Percentiles rank a stretch among this genome's conserved stretches.
phyloP scores from a whole-genome alignment of 192 early-diverging fungal genomes.

The Powellomyces hirtus region DNA sequence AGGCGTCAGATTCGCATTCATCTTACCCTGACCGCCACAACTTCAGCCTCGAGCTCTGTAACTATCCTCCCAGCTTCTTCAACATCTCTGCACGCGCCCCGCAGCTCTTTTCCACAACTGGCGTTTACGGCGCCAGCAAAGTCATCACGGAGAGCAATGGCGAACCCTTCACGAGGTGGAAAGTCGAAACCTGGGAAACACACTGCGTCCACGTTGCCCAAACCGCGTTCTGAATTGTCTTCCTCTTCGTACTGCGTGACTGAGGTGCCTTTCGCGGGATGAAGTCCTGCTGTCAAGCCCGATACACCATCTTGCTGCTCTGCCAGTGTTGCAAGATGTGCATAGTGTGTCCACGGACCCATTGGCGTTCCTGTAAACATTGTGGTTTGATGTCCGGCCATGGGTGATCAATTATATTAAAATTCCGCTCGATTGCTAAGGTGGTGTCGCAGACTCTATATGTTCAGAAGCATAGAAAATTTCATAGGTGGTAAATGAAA shows the following conservation, averaged over 20 bases:
- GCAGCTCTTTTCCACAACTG: not conserved
- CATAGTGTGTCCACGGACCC: not conserved
- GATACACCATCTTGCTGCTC: not conserved
- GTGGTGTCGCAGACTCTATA: no score
- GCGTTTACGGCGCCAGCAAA: not conserved
- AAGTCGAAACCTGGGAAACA: conserved; percentile 1
- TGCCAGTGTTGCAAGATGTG: not conserved
- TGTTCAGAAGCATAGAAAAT: no score
- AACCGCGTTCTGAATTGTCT: not conserved
- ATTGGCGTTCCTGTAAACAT: not conserved
- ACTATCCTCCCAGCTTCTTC: not conserved
- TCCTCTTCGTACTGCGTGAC: not conserved
- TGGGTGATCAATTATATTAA: no score
- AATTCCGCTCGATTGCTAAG: no score
- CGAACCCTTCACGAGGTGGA: conserved; percentile 3
- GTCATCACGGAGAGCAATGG: not conserved
- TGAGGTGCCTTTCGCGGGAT: not conserved
- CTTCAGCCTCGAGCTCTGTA: not conserved
- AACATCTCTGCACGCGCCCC: conserved; percentile 1
- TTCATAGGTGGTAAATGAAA: no score
- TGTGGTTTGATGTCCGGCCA: no score
- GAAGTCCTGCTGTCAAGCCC: not conserved
- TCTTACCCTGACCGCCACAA: conserved; percentile 2
- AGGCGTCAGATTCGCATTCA: not conserved
- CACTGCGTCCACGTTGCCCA: not conserved